Base-by-base conservation (phyloP, 129 eudicot species). In the Smallanthus sonchifolius region DNA sequence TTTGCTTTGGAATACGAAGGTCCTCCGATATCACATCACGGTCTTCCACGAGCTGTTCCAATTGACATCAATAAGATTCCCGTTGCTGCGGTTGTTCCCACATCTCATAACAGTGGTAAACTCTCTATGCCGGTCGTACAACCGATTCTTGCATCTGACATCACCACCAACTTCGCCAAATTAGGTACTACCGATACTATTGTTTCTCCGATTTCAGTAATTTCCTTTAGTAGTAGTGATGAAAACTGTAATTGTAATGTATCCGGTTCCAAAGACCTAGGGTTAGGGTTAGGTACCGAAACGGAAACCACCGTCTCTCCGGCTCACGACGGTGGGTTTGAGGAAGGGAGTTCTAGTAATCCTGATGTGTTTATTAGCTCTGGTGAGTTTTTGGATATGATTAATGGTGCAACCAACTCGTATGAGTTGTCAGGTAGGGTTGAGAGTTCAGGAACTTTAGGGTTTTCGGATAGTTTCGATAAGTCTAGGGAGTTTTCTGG, bases 1-100 rank as follows among this genome's bases (percentile, higher is more conserved):
- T 88, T 90, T 69, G 97, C 98, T 16, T 13, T 80, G 74, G 99
- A 95, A 81, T 95, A 95, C 66, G 78, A 80, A 73, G 99, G 97
- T 24, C 99, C 99, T 19, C 96, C 97, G 9, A 84, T 91, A 34
- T 56, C 82, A 28, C 84, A 70, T 11, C 86, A 72, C 13, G 87
- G 79, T 42, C 90, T 95, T 67, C 99, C 99, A 0, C 79, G 88
- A 70, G 99, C 99, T 17, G 65, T 87, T 56, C 99, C 99, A 1
- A 95, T 95, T 54, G 79, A 85, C 57, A 86, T 91, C 48, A 84
- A 86, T 70, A 87, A 81, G 70, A 91, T 95, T 66, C 99, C 99
- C 13, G 91, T 91, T 51, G 99, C 99, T 6, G 67, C 94, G 0
- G 87, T 88, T 43, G 90, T 88, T 28, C 67, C 88, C 1, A 79